Evolutionary conservation across 352 stramenopile genomes (phyloP).

Genomic region (Globisporangium solare): DNA sequence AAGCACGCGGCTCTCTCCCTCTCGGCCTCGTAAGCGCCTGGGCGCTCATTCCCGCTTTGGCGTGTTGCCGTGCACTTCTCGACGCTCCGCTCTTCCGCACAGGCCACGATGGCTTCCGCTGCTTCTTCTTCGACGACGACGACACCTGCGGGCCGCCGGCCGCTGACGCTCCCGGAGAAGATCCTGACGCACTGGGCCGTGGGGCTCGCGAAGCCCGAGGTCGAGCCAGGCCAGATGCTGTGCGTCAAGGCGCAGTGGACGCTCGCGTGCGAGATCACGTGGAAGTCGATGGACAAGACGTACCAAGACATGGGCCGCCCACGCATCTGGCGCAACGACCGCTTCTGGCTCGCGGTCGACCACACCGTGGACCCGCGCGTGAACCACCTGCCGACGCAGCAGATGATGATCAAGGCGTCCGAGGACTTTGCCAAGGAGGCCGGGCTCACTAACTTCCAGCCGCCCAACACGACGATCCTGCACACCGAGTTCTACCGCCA

Average conservation of each 20-base stretch:
- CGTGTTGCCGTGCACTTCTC: neutral
- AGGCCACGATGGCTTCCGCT: neutral
- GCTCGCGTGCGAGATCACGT: constrained; percentile 83
- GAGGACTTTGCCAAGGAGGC: constrained; percentile 80
- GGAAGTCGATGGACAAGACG: constrained; percentile 89
- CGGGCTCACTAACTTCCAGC: constrained; percentile 78
- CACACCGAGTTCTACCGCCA: constrained; percentile 88
- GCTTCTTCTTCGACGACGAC: no score
- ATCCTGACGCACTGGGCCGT: constrained; percentile 77
- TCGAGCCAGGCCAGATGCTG: constrained; percentile 71
- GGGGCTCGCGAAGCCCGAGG: constrained; percentile 56
- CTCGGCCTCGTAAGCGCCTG: no score
- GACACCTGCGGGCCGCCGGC: no score
- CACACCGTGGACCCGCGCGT: constrained; percentile 82
- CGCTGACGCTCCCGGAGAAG: constrained; percentile 41
- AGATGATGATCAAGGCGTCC: constrained; percentile 87
- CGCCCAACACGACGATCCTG: constrained; percentile 82
- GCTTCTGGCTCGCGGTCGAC: constrained; percentile 85
- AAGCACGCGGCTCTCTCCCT: no score
- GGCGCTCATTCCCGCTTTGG: neutral
- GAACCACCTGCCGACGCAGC: constrained; percentile 74
- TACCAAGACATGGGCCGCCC: constrained; percentile 83
- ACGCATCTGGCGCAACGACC: constrained; percentile 81
- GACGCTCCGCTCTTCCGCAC: no score
- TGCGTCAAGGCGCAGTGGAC: constrained; percentile 85